phyloP scores from a whole-genome alignment of 2,329 filamentous ascomycete genomes.

The Periconia digitata region DNA sequence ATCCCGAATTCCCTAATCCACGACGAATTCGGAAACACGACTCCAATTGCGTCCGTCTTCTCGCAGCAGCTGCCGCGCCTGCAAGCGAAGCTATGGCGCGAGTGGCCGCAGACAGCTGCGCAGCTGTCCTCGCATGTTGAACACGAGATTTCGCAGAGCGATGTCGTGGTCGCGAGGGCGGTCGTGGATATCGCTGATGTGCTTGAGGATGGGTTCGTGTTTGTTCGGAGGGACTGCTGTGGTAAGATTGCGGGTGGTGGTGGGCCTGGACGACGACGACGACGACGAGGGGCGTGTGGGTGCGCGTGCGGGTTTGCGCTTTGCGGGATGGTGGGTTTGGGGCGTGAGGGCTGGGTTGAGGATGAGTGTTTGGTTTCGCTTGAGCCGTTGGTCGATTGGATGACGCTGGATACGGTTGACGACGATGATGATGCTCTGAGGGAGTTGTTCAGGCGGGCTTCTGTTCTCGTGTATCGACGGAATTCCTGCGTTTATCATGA shows the following conservation, averaged over 20 bases:
- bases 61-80: slow-evolving; percentile 3
- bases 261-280: too few species aligned
- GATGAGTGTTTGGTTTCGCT: too few species aligned
- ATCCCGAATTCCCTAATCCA: slow-evolving; percentile 5
- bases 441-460: neutral
- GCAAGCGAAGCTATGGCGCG: slow-evolving; percentile 10
- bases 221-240: neutral
- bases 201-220: neutral
- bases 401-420: slow-evolving; percentile 1
- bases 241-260: slow-evolving; percentile 1
- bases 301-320: neutral
- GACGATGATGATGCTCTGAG: neutral
- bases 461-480: slow-evolving; percentile 9
- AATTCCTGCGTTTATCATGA: neutral
- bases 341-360: too few species aligned
- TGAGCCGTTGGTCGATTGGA: slow-evolving; percentile 9
- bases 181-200: neutral
- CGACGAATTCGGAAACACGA: slow-evolving; percentile 4
- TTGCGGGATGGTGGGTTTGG: too few species aligned
- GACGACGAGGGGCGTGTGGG: neutral
- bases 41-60: neutral
- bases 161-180: neutral
- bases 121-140: neutral
- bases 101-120: slow-evolving; percentile 1
- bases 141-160: neutral